These are phyloP conservation scores for Lachnellula cervina DNA, from an alignment of 2,329 filamentous ascomycete species.

Conservation along the genomic window DNA sequence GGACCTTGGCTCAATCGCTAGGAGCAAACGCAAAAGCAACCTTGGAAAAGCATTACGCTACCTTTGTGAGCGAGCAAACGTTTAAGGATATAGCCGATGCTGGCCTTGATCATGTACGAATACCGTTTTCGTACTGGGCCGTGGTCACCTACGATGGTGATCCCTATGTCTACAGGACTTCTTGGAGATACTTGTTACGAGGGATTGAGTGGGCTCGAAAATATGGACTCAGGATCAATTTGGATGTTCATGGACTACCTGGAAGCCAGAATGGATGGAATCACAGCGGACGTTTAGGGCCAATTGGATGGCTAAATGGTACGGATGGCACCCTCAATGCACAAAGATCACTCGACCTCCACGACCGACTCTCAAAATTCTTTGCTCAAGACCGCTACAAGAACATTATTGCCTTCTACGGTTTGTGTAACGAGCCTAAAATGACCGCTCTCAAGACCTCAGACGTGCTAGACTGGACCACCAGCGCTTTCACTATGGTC, in stretches of 20 bases:
- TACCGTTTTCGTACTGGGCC: slow-evolving; percentile 94
- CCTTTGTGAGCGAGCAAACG: slow-evolving; percentile 78
- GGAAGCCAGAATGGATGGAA: slow-evolving; percentile 98
- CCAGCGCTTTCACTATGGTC: slow-evolving; percentile 65
- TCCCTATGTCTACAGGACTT: slow-evolving; percentile 79
- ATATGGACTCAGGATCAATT: slow-evolving; percentile 84
- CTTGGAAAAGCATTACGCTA: slow-evolving; percentile 87
- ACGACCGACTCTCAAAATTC: slow-evolving; percentile 82
- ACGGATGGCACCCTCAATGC: slow-evolving; percentile 73
- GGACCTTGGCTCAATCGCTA: slow-evolving; percentile 67
- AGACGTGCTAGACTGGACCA: slow-evolving; percentile 75
- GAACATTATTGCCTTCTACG: slow-evolving; percentile 89
- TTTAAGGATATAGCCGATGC: slow-evolving; percentile 81
- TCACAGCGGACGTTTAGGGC: slow-evolving; percentile 79
- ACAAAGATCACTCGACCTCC: slow-evolving; percentile 78
- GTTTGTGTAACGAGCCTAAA: slow-evolving; percentile 87
- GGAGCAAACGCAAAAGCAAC: slow-evolving; percentile 60
- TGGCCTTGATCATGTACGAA: slow-evolving; percentile 93
- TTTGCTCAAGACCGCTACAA: slow-evolving; percentile 91
- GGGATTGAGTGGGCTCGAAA: slow-evolving; percentile 92
- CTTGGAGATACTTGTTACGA: slow-evolving; percentile 89
- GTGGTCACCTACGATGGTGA: slow-evolving; percentile 79
- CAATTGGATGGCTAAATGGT: slow-evolving; percentile 87
- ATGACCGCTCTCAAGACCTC: slow-evolving; percentile 67
- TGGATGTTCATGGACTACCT: slow-evolving; percentile 87